Evolutionary conservation across 2,329 filamentous ascomycete species (phyloP).

Genomic region (Colletotrichum neosansevieriae): DNA sequence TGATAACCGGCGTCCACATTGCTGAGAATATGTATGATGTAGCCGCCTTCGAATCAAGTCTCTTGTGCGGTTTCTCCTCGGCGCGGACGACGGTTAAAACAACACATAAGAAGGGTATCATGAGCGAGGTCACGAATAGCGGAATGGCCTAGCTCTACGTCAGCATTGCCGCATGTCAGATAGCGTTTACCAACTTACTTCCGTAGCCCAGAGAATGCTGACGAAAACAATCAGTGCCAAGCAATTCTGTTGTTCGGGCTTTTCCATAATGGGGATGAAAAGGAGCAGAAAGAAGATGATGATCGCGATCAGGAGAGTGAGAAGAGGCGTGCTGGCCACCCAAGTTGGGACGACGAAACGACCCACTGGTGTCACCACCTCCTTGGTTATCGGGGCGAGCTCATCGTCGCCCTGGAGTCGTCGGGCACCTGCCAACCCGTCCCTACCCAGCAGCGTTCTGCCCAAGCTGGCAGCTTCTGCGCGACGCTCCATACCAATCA

Average conservation of each 20-base stretch:
- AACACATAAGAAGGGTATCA: conserved; percentile 94
- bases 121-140: conserved; percentile 93
- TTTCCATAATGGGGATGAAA: conserved; percentile 83
- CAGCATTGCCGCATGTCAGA: conserved; percentile 23
- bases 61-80: conserved; percentile 65
- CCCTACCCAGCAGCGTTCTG: conserved; percentile 82
- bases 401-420: conserved; percentile 88
- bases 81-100: conserved; percentile 85
- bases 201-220: conserved; percentile 94
- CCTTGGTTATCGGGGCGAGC: conserved; percentile 70
- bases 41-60: conserved; percentile 83
- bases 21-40: conserved; percentile 88
- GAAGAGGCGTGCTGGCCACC: conserved; percentile 86
- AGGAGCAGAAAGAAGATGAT: conserved; percentile 81
- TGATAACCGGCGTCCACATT: conserved; percentile 99
- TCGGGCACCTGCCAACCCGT: conserved; percentile 74
- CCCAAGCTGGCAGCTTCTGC: conserved; percentile 94
- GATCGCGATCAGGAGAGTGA: conserved; percentile 78
- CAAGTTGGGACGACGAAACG: conserved; percentile 81
- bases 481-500: conserved; percentile 97
- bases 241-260: conserved; percentile 94
- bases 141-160: conserved; percentile 78
- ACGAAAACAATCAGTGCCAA: conserved; percentile 94
- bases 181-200: conserved; percentile 65
- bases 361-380: conserved; percentile 84